These are phyloP conservation scores for Penicillium sp. DNA, from an alignment of 2,329 filamentous ascomycete genomes.

Conservation along the genomic window DNA sequence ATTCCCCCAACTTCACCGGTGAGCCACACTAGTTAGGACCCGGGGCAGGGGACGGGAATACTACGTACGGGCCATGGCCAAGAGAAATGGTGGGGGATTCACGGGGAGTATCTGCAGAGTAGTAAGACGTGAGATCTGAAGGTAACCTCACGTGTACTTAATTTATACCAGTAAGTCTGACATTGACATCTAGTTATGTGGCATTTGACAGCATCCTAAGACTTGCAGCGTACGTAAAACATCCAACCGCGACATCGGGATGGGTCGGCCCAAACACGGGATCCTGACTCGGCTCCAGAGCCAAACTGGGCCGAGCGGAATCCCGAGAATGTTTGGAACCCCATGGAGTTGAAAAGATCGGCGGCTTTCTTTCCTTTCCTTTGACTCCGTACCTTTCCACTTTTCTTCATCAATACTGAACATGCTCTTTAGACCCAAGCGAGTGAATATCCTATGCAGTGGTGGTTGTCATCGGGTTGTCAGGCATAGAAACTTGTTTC, in stretches of 20 bases:
- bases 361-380: no score
- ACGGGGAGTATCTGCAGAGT: neutral
- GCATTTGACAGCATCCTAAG: neutral
- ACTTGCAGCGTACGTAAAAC: neutral
- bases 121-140: neutral
- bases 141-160: neutral
- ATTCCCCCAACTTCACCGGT: slow-evolving; percentile 28
- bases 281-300: slow-evolving; percentile 2
- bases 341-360: neutral
- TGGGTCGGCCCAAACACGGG: slow-evolving; percentile 4
- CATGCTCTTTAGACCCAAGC: neutral
- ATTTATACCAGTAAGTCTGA: neutral
- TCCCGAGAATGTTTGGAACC: neutral
- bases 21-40: slow-evolving; percentile 23
- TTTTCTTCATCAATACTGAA: no score
- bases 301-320: slow-evolving; percentile 5
- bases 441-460: neutral
- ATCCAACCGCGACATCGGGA: slow-evolving; percentile 5
- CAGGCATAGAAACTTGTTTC: neutral
- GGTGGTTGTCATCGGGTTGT: neutral
- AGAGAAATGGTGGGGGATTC: neutral
- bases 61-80: no score
- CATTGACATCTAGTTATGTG: no score
- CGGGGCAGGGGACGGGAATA: slow-evolving; percentile 10
- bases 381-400: no score